Evolutionary conservation across 345 rosid genomes (phyloP).

Genomic region (Brassica napus): DNA sequence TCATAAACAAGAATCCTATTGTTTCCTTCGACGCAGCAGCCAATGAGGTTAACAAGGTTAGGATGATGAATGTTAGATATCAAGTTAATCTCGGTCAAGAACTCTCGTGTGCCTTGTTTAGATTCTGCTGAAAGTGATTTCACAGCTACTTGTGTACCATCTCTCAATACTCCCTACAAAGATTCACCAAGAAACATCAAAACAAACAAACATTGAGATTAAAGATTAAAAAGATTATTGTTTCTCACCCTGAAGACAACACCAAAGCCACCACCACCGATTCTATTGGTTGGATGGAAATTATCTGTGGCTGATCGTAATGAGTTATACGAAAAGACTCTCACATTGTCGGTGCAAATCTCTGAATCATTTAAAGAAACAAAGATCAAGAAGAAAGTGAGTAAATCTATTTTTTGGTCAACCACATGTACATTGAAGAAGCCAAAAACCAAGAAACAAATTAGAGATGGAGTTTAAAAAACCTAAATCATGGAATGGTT

Average conservation of each 20-base stretch:
- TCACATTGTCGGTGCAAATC: conserved; percentile 63
- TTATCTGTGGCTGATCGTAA: conserved; percentile 70
- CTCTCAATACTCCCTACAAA: conserved; percentile 59
- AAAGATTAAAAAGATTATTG: not conserved
- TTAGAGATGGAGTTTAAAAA: not conserved
- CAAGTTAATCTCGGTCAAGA: conserved; percentile 69
- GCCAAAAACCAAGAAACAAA: not conserved
- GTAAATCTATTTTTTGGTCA: conserved; percentile 12
- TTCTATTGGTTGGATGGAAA: conserved; percentile 65
- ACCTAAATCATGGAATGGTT: not conserved
- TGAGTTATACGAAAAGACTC: conserved; percentile 66
- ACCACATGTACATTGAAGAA: not conserved
- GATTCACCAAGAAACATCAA: not conserved
- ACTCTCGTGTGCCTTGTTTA: conserved; percentile 77
- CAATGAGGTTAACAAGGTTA: conserved; percentile 83
- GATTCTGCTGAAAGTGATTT: conserved; percentile 73
- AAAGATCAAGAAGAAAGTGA: not conserved
- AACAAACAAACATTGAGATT: not conserved
- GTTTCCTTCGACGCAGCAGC: conserved; percentile 70
- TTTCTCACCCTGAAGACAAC: conserved; percentile 76
- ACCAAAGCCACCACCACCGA: conserved; percentile 89
- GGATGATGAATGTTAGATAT: conserved; percentile 75
- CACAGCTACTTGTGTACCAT: conserved; percentile 68
- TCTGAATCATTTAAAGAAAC: conserved; percentile 42
- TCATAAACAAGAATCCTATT: conserved; percentile 82